Evolutionary conservation across 306 rosid genomes (phyloP), one percentile per base, ranked within the genome.

Genomic region (Dalbergia oliveri): DNA sequence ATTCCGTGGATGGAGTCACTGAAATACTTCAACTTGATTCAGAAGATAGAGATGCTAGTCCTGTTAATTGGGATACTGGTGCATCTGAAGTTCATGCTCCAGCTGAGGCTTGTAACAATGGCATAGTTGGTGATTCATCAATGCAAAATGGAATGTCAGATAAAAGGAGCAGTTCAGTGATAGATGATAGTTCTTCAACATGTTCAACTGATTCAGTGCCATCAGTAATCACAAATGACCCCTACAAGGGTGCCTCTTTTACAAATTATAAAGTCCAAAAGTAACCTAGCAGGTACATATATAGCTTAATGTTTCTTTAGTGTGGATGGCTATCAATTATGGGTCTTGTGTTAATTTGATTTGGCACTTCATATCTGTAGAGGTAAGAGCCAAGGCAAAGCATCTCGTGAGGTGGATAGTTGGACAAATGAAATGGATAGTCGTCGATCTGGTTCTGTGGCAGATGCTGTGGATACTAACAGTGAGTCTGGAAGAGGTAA

Each of bases 141-240:
- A 76, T 66, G 37, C 97, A 88, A 81, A 92, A 90, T 76, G 93
- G 92, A 50, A 60, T 80, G 34, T 80, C 90, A 41, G 98, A 92
- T 49, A 96, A 87, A 66, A 96, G 87, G 90, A 76, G 88, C 83
- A 72, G 77, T 61, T 87, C 83, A 3, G 83, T 84, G 33, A 84
- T 96, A 90, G 99, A 96, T 80, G 99, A 96, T 84, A 96, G 97
- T 88, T 96, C 99, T 81, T 96, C 99, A 75, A 96, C 98, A 16
- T 93, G 99, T 79, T 96, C 99, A 47, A 88, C 94, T 1, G 99
- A 96, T 83, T 96, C 99, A 11, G 84, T 93, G 76, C 98, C 94
- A 15, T 93, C 99, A 23, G 87, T 91, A 39, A 88, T 86, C 62
- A 86, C 78, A 85, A 92, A 81, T 81, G 98, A 87, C 45, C 80